Base-by-base conservation (phyloP, 441 rosid genomes). In the Cnidoscolus chayamansa region DNA sequence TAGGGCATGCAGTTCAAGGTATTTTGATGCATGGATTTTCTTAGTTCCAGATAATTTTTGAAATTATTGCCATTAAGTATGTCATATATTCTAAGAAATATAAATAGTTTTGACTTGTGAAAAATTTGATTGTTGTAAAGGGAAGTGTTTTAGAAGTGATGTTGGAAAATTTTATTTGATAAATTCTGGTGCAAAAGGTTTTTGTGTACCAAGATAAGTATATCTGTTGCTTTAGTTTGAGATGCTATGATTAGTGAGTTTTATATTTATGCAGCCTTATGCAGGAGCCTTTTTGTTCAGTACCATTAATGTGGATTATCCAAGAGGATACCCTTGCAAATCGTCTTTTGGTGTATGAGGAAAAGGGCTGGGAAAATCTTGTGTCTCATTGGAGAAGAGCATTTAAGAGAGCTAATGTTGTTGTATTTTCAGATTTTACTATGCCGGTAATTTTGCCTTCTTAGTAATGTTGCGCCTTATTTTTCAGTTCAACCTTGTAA, bases 251-350 rank as follows among this genome's bases (percentile, higher is more conserved):
- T 83, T 76, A 84, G 86, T 85, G 87, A 86, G 79, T 82, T 83
- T 75, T 79, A 85, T 87, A 83, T 91, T 72, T 84, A 76, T 91
- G 97, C 98, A 93, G 99, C 97, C 96, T 95, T 75, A 89, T 89
- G 97, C 98, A 89, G 90, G 98, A 91, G 89, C 98, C 98, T 71
- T 93, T 95, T 86, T 86, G 77, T 85, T 89, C 89, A 49, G 81
- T 93, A 74, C 97, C 98, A 68, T 86, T 93, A 76, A 78, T 95
- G 80, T 95, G 98, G 99, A 87, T 91, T 77, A 81, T 95, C 80
- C 97, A 90, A 78, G 98, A 95, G 74, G 97, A 89, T 79, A 75
- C 81, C 58, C 98, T 93, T 77, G 96, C 95, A 74, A 86, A 83
- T 78, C 92, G 88, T 72, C 87, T 90, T 79, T 86, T 90, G 58